These are phyloP conservation scores for Dactylellina parvicollis DNA, from an alignment of 2,329 filamentous ascomycete species.

Conservation along the genomic window DNA sequence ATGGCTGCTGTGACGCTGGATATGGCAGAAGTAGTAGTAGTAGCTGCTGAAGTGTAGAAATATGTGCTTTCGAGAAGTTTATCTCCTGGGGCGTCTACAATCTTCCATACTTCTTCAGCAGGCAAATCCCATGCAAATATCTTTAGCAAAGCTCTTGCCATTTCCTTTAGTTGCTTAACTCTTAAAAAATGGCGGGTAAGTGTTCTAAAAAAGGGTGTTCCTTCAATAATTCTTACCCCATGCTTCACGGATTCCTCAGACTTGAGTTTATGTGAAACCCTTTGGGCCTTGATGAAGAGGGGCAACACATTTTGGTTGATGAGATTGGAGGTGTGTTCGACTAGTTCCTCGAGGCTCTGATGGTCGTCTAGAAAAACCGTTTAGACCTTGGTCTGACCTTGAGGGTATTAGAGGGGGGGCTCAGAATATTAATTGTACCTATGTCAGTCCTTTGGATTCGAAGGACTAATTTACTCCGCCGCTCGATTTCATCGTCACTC, in stretches of 20 bases:
- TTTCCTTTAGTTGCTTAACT: conserved; percentile 3
- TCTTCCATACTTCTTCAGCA: conserved; percentile 1
- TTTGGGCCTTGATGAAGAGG: conserved; percentile 20
- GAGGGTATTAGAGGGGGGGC: not conserved
- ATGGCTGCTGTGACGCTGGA: not conserved
- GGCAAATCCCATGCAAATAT: conserved; percentile 27
- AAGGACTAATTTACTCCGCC: conserved; percentile 1
- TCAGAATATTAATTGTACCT: conserved; percentile 6
- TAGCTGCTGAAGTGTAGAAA: not conserved
- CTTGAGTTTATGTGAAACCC: conserved; percentile 10
- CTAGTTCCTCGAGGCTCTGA: conserved; percentile 15
- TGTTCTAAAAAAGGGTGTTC: not conserved
- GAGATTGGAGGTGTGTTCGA: conserved; percentile 8
- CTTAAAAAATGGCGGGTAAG: not conserved
- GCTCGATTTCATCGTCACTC: not conserved
- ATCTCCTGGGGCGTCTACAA: conserved; percentile 4
- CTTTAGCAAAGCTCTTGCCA: conserved; percentile 16
- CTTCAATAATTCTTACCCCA: conserved; percentile 23
- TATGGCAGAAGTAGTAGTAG: not conserved
- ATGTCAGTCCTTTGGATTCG: conserved; percentile 22
- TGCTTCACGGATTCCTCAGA: conserved; percentile 3
- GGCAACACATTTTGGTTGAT: conserved; percentile 2
- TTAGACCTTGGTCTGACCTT: not conserved
- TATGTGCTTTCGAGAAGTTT: not conserved
- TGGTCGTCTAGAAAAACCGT: not conserved